Conservation (phyloP, 179 eudicot species). For the Amaranthus tricolor region DNA sequence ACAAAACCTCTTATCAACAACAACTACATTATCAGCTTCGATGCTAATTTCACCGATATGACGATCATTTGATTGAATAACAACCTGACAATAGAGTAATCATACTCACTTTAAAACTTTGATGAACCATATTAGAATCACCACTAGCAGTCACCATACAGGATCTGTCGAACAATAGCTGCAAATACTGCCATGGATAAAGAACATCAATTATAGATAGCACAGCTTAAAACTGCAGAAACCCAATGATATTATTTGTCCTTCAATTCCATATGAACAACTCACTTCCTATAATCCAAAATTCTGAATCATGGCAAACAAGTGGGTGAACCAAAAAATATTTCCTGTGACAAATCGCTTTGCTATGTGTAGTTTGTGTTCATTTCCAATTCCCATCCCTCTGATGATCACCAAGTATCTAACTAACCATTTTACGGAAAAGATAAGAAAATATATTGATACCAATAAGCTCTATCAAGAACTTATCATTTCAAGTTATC, state of each 20-base stretch:
- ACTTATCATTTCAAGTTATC: too few species aligned
- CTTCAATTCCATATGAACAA: too few species aligned
- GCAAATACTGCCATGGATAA: not conserved
- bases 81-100: not conserved
- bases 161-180: not conserved
- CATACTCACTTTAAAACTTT: constrained; percentile 5
- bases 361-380: not conserved
- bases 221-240: too few species aligned
- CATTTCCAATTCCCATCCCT: not conserved
- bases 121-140: constrained; percentile 1
- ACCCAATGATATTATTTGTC: too few species aligned
- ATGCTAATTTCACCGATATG: not conserved
- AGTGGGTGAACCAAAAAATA: not conserved
- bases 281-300: too few species aligned
- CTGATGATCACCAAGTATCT: not conserved
- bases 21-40: not conserved
- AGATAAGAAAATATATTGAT: not conserved
- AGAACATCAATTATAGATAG: not conserved
- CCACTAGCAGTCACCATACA: constrained; percentile 8
- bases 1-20: constrained; percentile 11
- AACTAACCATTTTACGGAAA: not conserved
- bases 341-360: not conserved
- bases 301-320: not conserved
- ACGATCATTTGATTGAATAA: constrained; percentile 3
- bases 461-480: too few species aligned